Evolutionary conservation across 1,139 yeast genomes (phyloP).

Genomic region (Kodamaea alishanica): DNA sequence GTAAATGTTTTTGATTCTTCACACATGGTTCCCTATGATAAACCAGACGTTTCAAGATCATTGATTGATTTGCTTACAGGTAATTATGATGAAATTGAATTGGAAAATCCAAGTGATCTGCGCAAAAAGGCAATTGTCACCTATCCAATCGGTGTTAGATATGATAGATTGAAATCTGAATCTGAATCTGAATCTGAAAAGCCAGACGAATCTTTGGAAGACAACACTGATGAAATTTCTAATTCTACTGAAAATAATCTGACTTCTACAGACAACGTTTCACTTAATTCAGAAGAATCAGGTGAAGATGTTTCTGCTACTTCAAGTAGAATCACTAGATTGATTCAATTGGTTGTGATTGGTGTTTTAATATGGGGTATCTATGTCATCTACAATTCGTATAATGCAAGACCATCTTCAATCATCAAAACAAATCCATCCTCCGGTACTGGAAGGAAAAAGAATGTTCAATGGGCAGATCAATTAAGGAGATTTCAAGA

Average conservation of each 20-base stretch:
- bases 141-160: constrained; percentile 30
- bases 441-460: constrained; percentile 30
- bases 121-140: constrained; percentile 23
- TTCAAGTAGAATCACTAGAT: constrained; percentile 27
- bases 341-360: constrained; percentile 42
- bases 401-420: constrained; percentile 42
- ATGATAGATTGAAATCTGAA: constrained; percentile 4
- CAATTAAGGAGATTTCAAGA: constrained; percentile 39
- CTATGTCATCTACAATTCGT: constrained; percentile 36
- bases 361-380: constrained; percentile 43
- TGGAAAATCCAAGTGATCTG: constrained; percentile 12
- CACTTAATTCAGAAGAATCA: neutral
- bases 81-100: constrained; percentile 25
- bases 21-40: constrained; percentile 94
- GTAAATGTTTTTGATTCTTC: constrained; percentile 72
- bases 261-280: neutral
- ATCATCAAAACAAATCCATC: constrained; percentile 27
- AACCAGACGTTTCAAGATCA: constrained; percentile 67
- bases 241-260: neutral
- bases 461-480: constrained; percentile 60
- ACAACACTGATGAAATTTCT: neutral
- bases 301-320: constrained; percentile 4
- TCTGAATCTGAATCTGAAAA: constrained; percentile 3
- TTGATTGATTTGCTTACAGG: constrained; percentile 52
- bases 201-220: constrained; percentile 1